These are phyloP conservation scores for Eucalyptus sp. DNA, from an alignment of 345 rosid genomes.

Conservation along the genomic window DNA sequence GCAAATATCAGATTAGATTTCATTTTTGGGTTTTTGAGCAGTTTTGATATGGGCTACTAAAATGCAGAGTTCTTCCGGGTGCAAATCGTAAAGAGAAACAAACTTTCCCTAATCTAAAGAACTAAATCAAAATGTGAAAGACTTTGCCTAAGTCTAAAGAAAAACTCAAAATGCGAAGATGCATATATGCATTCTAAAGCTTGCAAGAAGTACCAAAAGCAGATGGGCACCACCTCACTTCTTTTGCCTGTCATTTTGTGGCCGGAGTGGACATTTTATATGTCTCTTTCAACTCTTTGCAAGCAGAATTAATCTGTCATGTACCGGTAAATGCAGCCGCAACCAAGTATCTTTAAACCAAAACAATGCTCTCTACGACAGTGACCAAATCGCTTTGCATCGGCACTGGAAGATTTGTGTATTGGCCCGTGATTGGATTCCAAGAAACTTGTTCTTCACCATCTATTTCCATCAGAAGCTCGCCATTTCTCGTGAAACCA, in stretches of 20 bases:
- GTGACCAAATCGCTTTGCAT: accelerated
- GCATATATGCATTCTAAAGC: neutral
- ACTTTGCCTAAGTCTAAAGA: neutral
- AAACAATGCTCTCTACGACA: neutral
- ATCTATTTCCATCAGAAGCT: neutral
- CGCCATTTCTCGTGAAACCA: neutral
- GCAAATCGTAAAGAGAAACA: neutral
- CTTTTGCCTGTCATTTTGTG: neutral
- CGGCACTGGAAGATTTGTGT: neutral
- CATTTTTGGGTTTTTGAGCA: neutral
- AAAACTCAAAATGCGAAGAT: neutral
- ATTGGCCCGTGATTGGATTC: neutral
- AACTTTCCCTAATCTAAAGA: neutral
- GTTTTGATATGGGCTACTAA: neutral
- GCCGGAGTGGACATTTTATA: neutral
- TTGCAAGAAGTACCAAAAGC: neutral
- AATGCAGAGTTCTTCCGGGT: neutral
- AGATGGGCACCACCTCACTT: neutral
- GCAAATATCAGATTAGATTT: neutral
- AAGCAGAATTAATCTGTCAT: neutral
- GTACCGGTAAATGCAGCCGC: neutral
- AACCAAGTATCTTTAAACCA: neutral
- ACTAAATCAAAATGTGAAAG: neutral
- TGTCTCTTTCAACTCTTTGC: neutral
- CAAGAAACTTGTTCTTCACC: neutral